These are phyloP conservation scores for Chaetomium olivaceum DNA, from an alignment of 2,329 filamentous ascomycete genomes.

Conservation along the genomic window DNA sequence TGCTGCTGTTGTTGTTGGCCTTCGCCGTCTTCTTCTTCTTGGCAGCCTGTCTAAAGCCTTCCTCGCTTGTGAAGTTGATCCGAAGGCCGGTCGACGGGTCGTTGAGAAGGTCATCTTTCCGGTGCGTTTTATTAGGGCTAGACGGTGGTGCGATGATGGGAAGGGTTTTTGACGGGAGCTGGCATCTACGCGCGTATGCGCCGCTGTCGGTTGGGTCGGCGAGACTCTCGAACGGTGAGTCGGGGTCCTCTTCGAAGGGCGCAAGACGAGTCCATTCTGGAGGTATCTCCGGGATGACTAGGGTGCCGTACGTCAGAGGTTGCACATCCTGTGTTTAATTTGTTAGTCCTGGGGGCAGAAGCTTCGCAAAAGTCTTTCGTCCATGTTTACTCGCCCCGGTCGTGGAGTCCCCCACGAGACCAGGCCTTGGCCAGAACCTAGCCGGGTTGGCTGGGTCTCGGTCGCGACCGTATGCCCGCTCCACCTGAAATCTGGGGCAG, in stretches of 20 bases:
- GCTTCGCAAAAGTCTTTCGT: neutral
- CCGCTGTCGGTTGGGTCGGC: conserved; percentile 39
- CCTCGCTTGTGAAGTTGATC: conserved; percentile 59
- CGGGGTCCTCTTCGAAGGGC: conserved; percentile 22
- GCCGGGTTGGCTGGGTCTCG: neutral
- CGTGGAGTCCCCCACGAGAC: neutral
- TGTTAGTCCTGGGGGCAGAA: conserved; percentile 6
- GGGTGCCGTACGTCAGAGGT: conserved; percentile 16
- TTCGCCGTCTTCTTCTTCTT: conserved; percentile 59
- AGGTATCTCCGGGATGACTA: conserved; percentile 28
- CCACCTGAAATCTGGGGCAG: neutral
- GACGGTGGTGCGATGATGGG: conserved; percentile 30
- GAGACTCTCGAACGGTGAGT: conserved; percentile 30
- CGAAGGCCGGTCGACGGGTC: conserved; percentile 49
- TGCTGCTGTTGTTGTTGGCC: conserved; percentile 42
- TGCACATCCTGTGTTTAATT: neutral
- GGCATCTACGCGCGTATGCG: conserved; percentile 36
- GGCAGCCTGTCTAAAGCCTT: conserved; percentile 55
- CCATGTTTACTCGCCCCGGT: neutral
- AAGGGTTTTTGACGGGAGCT: conserved; percentile 29
- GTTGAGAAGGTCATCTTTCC: conserved; percentile 43
- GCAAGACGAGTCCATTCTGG: conserved; percentile 34
- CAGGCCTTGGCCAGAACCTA: neutral
- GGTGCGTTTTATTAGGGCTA: conserved; percentile 26
- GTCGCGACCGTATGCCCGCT: neutral